Evolutionary conservation across 108 stramenopile genomes (phyloP).

Genomic region (Conticribra guillardii): DNA sequence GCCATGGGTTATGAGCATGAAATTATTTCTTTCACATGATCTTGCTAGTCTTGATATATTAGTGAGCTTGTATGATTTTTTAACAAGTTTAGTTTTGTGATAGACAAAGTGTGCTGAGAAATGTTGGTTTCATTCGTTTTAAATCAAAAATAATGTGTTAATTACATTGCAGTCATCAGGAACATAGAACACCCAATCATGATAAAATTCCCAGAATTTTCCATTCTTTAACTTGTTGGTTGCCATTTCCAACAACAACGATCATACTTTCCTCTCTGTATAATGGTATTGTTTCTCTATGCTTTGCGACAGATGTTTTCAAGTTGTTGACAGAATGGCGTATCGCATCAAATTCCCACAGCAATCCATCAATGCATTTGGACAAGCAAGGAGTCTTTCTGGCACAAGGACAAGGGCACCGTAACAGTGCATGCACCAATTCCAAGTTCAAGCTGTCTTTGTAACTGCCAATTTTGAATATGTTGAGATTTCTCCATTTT

Average conservation of each 20-base stretch:
- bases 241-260: constrained; percentile 6
- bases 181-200: constrained; percentile 25
- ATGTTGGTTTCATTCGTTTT: too few species aligned
- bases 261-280: constrained; percentile 20
- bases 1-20: too few species aligned
- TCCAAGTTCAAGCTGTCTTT: constrained; percentile 32
- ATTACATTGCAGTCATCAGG: constrained; percentile 13
- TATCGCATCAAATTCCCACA: constrained; percentile 22
- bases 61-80: too few species aligned
- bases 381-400: constrained; percentile 28
- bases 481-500: too few species aligned
- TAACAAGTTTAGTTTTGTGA: too few species aligned
- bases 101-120: too few species aligned
- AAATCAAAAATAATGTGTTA: constrained; percentile 15
- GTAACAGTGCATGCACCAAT: constrained; percentile 31
- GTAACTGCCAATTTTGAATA: constrained; percentile 4
- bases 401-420: constrained; percentile 35
- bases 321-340: constrained; percentile 15
- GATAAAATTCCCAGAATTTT: constrained; percentile 34
- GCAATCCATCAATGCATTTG: constrained; percentile 1
- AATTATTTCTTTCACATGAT: too few species aligned
- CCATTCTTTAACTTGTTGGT: constrained; percentile 25
- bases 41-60: too few species aligned
- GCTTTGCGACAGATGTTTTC: not conserved
- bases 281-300: not conserved